Conservation (phyloP, 495 filamentous ascomycete genomes). For the Penicillium nucicola region DNA sequence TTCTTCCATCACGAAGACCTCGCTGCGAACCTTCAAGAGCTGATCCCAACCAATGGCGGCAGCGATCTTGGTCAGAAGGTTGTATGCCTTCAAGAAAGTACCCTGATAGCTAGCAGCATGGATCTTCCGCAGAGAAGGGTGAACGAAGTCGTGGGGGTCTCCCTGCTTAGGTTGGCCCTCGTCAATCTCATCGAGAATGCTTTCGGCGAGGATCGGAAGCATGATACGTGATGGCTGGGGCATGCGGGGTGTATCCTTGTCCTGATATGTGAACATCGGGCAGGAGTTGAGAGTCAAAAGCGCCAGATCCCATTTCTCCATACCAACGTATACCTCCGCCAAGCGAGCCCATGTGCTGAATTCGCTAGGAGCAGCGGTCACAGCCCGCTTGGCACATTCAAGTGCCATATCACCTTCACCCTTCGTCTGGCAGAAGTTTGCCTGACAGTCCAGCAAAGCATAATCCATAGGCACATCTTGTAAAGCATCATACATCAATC, state of each 20-base stretch:
- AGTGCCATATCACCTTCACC: constrained; percentile 81
- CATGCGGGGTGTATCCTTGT: constrained; percentile 93
- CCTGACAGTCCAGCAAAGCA: constrained; percentile 87
- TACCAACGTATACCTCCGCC: constrained; percentile 84
- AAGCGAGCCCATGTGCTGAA: constrained; percentile 95
- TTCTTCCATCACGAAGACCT: constrained; percentile 99
- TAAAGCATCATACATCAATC: constrained; percentile 80
- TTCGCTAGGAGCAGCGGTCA: constrained; percentile 91
- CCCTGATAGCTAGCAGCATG: constrained; percentile 87
- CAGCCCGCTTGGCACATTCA: constrained; percentile 89
- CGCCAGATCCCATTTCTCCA: constrained; percentile 92
- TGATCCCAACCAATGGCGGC: constrained; percentile 97
- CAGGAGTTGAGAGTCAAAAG: constrained; percentile 97
- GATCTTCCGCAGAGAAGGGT: constrained; percentile 80
- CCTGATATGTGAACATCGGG: constrained; percentile 99
- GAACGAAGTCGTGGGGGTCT: constrained; percentile 73
- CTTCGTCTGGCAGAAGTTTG: constrained; percentile 87
- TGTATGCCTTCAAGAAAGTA: constrained; percentile 93
- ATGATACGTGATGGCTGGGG: constrained; percentile 83
- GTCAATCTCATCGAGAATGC: constrained; percentile 92
- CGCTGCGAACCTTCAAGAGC: constrained; percentile 84
- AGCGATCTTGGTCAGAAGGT: constrained; percentile 89
- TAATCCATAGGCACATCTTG: constrained; percentile 95
- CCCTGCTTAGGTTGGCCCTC: constrained; percentile 75
- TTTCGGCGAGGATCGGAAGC: constrained; percentile 83